These are phyloP conservation scores for Phoenix dactylifera DNA, from an alignment of 176 grass and related monocot genomes.

Conservation along the genomic window DNA sequence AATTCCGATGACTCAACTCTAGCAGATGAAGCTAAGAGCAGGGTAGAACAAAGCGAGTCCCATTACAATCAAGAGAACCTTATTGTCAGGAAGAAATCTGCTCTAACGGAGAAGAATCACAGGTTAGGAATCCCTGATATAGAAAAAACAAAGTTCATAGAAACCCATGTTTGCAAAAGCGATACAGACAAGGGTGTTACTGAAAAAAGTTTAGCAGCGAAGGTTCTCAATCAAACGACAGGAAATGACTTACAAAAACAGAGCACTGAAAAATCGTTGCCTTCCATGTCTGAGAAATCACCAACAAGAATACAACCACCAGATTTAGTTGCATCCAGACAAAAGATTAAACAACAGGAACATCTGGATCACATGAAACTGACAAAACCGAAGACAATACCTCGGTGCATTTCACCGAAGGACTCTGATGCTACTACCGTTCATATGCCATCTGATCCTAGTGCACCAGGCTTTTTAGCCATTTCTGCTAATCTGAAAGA, in stretches of 20 bases:
- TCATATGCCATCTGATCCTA: constrained; percentile 3
- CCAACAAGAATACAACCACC: constrained; percentile 26
- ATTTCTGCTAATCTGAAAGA: not conserved
- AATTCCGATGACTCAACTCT: constrained; percentile 17
- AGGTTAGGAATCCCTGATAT: constrained; percentile 37
- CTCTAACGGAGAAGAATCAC: constrained; percentile 37
- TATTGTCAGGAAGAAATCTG: constrained; percentile 26
- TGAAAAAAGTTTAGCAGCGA: constrained; percentile 45
- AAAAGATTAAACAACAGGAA: constrained; percentile 30
- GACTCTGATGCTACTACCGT: constrained; percentile 38
- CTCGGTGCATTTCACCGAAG: constrained; percentile 64
- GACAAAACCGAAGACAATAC: constrained; percentile 45
- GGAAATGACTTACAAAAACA: constrained; percentile 32
- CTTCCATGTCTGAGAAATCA: constrained; percentile 44
- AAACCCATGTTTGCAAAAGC: constrained; percentile 21
- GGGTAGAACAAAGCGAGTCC: constrained; percentile 19
- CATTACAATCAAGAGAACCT: constrained; percentile 20
- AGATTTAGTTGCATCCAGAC: constrained; percentile 25
- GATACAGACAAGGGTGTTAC: constrained; percentile 30
- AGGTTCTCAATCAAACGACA: constrained; percentile 28
- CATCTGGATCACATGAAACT: constrained; percentile 28
- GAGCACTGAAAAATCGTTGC: constrained; percentile 38
- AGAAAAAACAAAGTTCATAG: constrained; percentile 42
- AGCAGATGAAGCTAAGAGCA: constrained; percentile 25
- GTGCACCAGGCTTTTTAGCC: constrained; percentile 63